Base-by-base conservation (phyloP, 2,329 filamentous ascomycete species). In the Ceratocystis ficicola region DNA sequence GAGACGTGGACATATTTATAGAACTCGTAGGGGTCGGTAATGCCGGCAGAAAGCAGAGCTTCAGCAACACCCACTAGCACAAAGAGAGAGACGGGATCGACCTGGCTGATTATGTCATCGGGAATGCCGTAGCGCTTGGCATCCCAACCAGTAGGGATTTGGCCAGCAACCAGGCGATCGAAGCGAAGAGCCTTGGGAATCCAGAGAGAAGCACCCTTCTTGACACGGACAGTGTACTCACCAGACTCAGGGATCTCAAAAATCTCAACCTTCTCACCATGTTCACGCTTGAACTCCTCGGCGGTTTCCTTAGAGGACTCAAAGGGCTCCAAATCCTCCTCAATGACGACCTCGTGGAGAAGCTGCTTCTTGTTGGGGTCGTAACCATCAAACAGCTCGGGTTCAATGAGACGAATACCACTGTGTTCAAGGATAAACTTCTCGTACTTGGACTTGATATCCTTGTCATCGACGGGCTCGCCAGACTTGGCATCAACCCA, bases 1-100 rank as follows among this genome's bases (percentile, higher is more conserved):
- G 94, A 97, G 68, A 99, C 86, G 76, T 99, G 94, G 69, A 99
- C 92, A 73, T 99, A 99, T 81, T 97, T 92, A 84, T 99, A 99
- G 79, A 99, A 97, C 78, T 99, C 94, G 74, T 97, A 99, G 22
- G 94, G 95, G 74, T 99, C 95, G 30, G 94, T 97, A 75, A 99
- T 93, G 86, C 94, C 94, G 69, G 90, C 88, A 36, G 90, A 88
- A 63, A 99, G 82, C 6, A 99, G 86, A 67, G 92, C 86, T 77
- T 99, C 95, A 1, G 89, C 90, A 61, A 92, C 95, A 65, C 90
- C 95, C 60, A 97, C 92, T 59, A 99, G 87, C 36, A 97, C 90
- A 74, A 90, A 99, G 62, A 99, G 83, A 1, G 94, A 96, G 70
- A 97, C 93, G 5, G 92, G 94, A 73, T 99, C 95, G 69, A 99